A percentile compares a stretch with the other conserved stretches of the same genome.
Conservation (phyloP, 1,284 basidiomycete species). For the Acaromyces ingoldii region DNA sequence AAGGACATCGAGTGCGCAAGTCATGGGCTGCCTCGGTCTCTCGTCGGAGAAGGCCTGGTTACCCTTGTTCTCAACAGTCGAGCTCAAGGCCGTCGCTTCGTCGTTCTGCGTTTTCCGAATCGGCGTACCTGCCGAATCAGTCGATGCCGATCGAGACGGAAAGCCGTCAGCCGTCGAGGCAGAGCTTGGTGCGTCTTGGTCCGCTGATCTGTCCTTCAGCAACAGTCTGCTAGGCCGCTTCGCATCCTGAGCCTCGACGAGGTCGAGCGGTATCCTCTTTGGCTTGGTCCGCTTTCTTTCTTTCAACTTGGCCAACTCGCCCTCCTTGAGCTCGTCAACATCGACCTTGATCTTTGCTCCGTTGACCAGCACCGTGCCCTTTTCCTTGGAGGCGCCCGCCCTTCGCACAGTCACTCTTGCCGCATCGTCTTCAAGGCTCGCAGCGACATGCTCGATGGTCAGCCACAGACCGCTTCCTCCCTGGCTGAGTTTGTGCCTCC, state of each 20-base stretch:
- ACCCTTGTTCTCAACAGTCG: no score
- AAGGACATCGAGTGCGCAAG: slow-evolving; percentile 43
- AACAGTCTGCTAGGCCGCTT: no score
- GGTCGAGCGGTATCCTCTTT: slow-evolving; percentile 81
- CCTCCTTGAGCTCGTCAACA: slow-evolving; percentile 78
- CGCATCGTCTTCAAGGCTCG: slow-evolving; percentile 67
- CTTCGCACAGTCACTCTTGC: slow-evolving; percentile 66
- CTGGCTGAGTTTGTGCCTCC: slow-evolving; percentile 77
- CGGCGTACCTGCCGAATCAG: no score
- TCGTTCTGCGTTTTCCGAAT: no score
- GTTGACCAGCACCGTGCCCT: slow-evolving; percentile 79
- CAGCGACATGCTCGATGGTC: slow-evolving; percentile 79
- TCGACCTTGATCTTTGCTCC: slow-evolving; percentile 82
- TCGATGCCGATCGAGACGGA: no score
- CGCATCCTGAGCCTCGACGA: no score
- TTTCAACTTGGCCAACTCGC: slow-evolving; percentile 76
- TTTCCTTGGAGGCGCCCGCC: slow-evolving; percentile 57
- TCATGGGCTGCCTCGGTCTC: slow-evolving; percentile 39
- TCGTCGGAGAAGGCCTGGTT: slow-evolving; percentile 39
- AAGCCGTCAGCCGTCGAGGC: no score
- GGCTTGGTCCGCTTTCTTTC: slow-evolving; percentile 84
- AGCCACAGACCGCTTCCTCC: slow-evolving; percentile 95
- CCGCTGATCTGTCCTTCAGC: no score
- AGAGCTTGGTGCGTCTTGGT: no score
- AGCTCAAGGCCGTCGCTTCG: no score